Evolutionary conservation across 192 early-diverging fungal species (phyloP).

Genomic region (Linnemannia hyalina): DNA sequence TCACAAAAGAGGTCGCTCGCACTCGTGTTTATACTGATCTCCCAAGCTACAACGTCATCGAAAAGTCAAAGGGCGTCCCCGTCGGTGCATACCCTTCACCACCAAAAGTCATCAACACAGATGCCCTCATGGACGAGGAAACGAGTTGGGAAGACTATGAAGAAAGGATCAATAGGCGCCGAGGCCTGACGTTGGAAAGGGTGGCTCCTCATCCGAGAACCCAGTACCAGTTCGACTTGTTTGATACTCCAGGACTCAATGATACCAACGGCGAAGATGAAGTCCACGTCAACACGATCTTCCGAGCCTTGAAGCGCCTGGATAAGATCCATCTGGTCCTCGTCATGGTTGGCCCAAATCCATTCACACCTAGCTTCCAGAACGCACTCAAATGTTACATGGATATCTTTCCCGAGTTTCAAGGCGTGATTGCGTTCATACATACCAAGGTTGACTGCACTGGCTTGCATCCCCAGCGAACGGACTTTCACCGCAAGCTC

Average conservation of each 20-base stretch:
- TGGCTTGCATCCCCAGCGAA: neutral
- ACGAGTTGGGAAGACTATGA: neutral
- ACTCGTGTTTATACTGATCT: neutral
- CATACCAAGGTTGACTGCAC: slow-evolving; percentile 21
- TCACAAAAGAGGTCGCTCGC: slow-evolving; percentile 1
- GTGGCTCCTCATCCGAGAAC: neutral
- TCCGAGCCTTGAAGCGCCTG: neutral
- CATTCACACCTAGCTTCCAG: slow-evolving; percentile 12
- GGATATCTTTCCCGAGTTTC: slow-evolving; percentile 9
- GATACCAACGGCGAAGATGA: slow-evolving; percentile 11
- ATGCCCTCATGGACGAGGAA: neutral
- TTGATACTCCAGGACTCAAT: slow-evolving; percentile 24
- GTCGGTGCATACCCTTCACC: neutral
- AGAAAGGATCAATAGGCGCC: neutral
- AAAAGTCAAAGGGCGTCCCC: neutral
- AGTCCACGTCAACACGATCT: slow-evolving; percentile 1
- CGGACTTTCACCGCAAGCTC: neutral
- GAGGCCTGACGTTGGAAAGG: neutral
- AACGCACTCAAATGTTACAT: slow-evolving; percentile 7
- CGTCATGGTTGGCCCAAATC: neutral
- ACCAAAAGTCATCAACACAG: neutral
- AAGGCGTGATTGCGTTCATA: slow-evolving; percentile 6
- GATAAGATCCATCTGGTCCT: slow-evolving; percentile 18
- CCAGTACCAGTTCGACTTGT: neutral
- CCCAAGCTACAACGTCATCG: slow-evolving; percentile 12